Evolutionary conservation across 805 yeast species (phyloP).

Genomic region (Kuraishia cidri): DNA sequence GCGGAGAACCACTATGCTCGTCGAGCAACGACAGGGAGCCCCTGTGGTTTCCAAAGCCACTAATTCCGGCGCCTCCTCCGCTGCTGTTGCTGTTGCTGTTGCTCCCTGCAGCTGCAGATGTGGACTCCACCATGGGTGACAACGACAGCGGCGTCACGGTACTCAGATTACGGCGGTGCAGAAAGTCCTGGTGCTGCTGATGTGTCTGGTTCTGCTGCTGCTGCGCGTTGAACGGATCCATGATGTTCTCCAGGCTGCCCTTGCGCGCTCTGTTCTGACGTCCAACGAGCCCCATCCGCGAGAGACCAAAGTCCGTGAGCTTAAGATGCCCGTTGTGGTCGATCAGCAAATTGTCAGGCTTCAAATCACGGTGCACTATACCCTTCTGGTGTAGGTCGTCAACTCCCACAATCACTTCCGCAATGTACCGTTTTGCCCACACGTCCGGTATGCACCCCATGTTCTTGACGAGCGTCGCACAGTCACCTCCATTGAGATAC

Average conservation of each 20-base stretch:
- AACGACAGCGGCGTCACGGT: constrained; percentile 32
- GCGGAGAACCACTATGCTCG: neutral
- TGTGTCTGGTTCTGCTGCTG: too few species aligned
- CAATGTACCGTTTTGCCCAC: constrained; percentile 81
- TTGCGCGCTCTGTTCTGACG: constrained; percentile 45
- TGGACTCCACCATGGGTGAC: constrained; percentile 26
- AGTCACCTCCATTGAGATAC: constrained; percentile 91
- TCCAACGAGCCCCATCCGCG: constrained; percentile 80
- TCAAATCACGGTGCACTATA: constrained; percentile 89
- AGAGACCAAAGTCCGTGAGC: constrained; percentile 90
- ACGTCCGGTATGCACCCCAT: constrained; percentile 77
- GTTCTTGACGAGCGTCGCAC: constrained; percentile 76
- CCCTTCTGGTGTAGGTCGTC: constrained; percentile 83
- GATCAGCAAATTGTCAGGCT: constrained; percentile 88
- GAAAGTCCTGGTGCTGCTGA: neutral
- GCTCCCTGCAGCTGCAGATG: too few species aligned
- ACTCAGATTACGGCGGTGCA: neutral
- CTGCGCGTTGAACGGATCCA: neutral
- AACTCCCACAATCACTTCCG: constrained; percentile 87
- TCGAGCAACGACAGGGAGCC: neutral
- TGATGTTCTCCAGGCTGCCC: neutral
- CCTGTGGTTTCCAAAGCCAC: neutral
- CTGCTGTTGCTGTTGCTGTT: too few species aligned
- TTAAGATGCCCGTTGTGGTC: constrained; percentile 85
- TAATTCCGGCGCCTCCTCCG: neutral